A percentile compares a stretch with the other conserved stretches of the same genome.
Conservation (phyloP, 108 stramenopile genomes). For the Licmophora abbreviata region DNA sequence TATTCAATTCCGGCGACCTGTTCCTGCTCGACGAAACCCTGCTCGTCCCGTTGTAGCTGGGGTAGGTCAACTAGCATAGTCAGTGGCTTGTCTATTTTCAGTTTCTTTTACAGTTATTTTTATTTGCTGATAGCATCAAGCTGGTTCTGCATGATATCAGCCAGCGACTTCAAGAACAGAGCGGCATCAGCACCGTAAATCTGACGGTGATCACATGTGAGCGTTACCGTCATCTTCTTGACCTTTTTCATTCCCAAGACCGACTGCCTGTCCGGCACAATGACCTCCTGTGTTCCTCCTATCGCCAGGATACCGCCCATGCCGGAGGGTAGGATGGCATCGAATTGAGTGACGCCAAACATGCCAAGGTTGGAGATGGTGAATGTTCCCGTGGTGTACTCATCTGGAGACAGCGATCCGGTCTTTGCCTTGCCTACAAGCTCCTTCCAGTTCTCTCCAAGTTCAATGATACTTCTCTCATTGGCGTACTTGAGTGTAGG, state of each 20-base stretch:
- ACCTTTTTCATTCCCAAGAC: conserved; percentile 87
- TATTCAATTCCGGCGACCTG: too few relatives aligned
- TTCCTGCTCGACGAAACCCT: too few relatives aligned
- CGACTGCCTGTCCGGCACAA: conserved; percentile 64
- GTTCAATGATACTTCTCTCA: conserved; percentile 78
- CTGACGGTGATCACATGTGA: conserved; percentile 96
- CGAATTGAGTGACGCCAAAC: conserved; percentile 94
- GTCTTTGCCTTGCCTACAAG: conserved; percentile 78
- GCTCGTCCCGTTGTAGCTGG: too few relatives aligned
- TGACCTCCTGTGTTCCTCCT: conserved; percentile 77
- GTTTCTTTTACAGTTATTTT: too few relatives aligned
- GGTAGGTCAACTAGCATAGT: too few relatives aligned
- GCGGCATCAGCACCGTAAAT: conserved; percentile 97
- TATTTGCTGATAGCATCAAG: too few relatives aligned
- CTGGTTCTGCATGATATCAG: conserved; percentile 87
- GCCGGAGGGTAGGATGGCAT: conserved; percentile 90
- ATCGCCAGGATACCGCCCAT: conserved; percentile 92
- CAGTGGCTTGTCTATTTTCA: too few relatives aligned
- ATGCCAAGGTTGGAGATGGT: conserved; percentile 98
- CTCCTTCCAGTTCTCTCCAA: conserved; percentile 92
- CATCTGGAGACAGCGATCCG: conserved; percentile 81
- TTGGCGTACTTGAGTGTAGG: conserved; percentile 91
- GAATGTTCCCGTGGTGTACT: conserved; percentile 94
- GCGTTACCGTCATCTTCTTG: conserved; percentile 94
- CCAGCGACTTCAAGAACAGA: conserved; percentile 88